Evolutionary conservation across 1,139 yeast species (phyloP).

Genomic region (Yamadazyma jaroonii): DNA sequence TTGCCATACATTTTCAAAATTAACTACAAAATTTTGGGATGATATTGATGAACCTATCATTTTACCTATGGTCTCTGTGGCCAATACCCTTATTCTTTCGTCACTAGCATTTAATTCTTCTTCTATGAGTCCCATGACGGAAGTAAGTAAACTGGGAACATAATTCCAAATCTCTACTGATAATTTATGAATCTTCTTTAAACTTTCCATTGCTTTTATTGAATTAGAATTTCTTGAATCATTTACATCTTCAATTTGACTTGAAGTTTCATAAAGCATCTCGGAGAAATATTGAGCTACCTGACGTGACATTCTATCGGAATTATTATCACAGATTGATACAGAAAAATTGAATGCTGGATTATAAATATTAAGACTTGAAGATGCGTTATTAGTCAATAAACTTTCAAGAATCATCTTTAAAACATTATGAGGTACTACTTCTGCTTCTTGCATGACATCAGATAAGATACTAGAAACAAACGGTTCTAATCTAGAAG

Average conservation of each 20-base stretch:
- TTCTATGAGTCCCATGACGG: slow-evolving; percentile 77
- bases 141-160: slow-evolving; percentile 70
- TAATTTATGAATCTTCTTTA: slow-evolving; percentile 60
- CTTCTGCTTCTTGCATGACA: slow-evolving; percentile 70
- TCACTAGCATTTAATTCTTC: slow-evolving; percentile 79
- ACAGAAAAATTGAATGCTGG: slow-evolving; percentile 70
- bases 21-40: slow-evolving; percentile 52
- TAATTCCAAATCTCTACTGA: slow-evolving; percentile 72
- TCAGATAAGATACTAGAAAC: slow-evolving; percentile 72
- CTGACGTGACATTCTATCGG: slow-evolving; percentile 74
- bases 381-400: slow-evolving; percentile 15
- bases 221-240: slow-evolving; percentile 12
- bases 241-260: slow-evolving; percentile 23
- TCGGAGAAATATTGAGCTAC: slow-evolving; percentile 82
- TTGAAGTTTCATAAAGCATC: slow-evolving; percentile 52
- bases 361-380: slow-evolving; percentile 18
- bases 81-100: slow-evolving; percentile 57
- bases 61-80: slow-evolving; percentile 71
- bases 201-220: slow-evolving; percentile 36
- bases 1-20: slow-evolving; percentile 61
- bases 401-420: slow-evolving; percentile 60
- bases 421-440: slow-evolving; percentile 62
- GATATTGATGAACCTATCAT: slow-evolving; percentile 46
- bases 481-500: slow-evolving; percentile 51
- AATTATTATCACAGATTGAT: slow-evolving; percentile 65